These are phyloP conservation scores for Podila minutissima DNA, from an alignment of 192 early-diverging fungal species.

Conservation along the genomic window DNA sequence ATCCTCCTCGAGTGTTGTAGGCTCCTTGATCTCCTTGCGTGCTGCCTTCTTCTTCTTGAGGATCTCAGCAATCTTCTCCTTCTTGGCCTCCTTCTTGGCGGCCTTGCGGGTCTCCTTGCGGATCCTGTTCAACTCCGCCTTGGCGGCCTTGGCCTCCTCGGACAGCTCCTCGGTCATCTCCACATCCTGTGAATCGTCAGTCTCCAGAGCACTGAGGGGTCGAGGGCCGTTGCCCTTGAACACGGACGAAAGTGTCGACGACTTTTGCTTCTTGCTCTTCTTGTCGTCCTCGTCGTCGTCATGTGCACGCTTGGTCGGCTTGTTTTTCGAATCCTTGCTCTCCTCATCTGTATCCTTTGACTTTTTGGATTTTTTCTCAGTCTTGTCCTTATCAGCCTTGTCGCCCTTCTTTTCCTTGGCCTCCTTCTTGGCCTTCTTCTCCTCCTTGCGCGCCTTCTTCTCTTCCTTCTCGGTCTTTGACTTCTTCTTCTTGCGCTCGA, in stretches of 20 bases:
- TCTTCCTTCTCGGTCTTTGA: constrained; percentile 19
- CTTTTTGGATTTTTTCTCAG: constrained; percentile 33
- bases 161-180: constrained; percentile 39
- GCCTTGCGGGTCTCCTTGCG: constrained; percentile 29
- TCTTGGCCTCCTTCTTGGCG: constrained; percentile 34
- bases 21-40: constrained; percentile 48
- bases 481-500: constrained; percentile 30
- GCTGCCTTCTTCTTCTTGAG: constrained; percentile 34
- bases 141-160: constrained; percentile 20
- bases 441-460: constrained; percentile 28
- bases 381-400: constrained; percentile 7
- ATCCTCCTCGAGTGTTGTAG: constrained; percentile 29
- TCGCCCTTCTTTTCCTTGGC: constrained; percentile 11
- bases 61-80: constrained; percentile 22
- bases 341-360: constrained; percentile 10
- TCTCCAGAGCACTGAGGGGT: constrained; percentile 30
- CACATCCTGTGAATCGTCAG: background rate
- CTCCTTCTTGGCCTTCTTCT: constrained; percentile 30
- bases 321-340: background rate
- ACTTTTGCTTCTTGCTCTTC: constrained; percentile 8
- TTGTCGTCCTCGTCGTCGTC: background rate
- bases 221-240: constrained; percentile 53
- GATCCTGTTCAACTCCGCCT: constrained; percentile 25
- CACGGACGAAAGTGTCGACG: constrained; percentile 32
- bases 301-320: constrained; percentile 1